phyloP scores from a whole-genome alignment of 148 eudicot species.

The Rhododendron simsii region DNA sequence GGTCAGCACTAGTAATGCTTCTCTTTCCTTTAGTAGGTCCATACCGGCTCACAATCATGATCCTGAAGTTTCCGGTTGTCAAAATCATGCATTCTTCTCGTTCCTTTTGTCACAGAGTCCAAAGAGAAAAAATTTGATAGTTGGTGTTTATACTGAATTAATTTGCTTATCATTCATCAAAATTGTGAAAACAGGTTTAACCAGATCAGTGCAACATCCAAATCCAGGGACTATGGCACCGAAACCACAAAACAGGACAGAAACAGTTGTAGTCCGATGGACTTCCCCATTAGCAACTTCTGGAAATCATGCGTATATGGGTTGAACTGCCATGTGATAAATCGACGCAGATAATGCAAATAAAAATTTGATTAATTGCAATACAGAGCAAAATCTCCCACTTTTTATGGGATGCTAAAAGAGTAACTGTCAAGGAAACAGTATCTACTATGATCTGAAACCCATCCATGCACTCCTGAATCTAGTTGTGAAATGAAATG shows the following conservation, averaged over 20 bases:
- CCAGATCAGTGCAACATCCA: neutral
- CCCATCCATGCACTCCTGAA: neutral
- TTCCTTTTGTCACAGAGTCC: too few species aligned
- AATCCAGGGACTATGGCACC: neutral
- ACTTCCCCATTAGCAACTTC: neutral
- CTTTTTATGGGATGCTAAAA: neutral
- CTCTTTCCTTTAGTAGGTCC: neutral
- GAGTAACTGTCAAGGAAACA: conserved; percentile 4
- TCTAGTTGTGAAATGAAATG: neutral
- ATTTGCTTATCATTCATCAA: neutral
- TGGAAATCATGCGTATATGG: neutral
- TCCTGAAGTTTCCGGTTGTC: neutral
- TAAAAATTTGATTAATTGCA: neutral
- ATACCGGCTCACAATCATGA: neutral
- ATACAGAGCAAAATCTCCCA: conserved; percentile 3
- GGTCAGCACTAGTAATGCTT: neutral
- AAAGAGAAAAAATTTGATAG: too few species aligned
- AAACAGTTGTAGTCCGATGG: neutral
- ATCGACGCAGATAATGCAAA: neutral
- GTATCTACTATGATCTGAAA: neutral
- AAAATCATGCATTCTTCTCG: neutral
- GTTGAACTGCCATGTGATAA: neutral
- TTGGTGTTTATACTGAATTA: too few species aligned
- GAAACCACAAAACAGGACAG: neutral
- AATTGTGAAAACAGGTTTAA: neutral